A percentile compares a stretch with the other conserved stretches of the same genome.
These are phyloP conservation scores for Aspergillus nanangensis DNA, from an alignment of 495 filamentous ascomycete species.

Conservation along the genomic window DNA sequence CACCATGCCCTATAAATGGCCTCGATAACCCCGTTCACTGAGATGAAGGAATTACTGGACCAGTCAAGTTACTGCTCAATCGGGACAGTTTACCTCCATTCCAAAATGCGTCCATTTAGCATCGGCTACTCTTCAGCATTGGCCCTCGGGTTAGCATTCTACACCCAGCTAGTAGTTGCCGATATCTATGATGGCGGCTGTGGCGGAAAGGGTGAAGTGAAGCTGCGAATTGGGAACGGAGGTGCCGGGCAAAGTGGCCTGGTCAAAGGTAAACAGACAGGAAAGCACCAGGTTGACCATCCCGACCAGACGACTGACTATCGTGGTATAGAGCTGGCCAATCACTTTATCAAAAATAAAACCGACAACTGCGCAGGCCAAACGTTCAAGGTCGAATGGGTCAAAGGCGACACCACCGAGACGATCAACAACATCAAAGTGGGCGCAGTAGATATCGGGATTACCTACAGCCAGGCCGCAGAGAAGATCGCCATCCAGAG, in stretches of 20 bases:
- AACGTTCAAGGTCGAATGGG: constrained; percentile 35
- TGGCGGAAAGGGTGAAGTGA: constrained; percentile 10
- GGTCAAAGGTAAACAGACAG: constrained; percentile 18
- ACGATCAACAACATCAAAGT: constrained; percentile 34
- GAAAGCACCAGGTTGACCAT: not conserved
- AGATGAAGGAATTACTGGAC: too few species aligned
- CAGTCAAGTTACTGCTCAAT: too few species aligned
- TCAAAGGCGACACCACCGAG: constrained; percentile 36
- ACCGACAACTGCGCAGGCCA: constrained; percentile 15
- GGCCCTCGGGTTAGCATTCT: not conserved
- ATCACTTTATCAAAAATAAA: constrained; percentile 30
- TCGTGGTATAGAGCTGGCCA: constrained; percentile 24
- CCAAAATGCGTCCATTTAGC: too few species aligned
- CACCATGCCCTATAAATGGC: not conserved
- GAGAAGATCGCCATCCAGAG: constrained; percentile 32
- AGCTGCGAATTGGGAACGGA: constrained; percentile 33
- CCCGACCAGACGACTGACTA: not conserved
- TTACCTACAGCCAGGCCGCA: constrained; percentile 37
- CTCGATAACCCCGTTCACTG: not conserved
- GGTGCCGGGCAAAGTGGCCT: constrained; percentile 37
- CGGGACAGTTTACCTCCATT: too few species aligned
- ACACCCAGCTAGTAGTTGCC: not conserved
- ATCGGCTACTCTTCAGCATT: too few species aligned
- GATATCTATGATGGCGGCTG: constrained; percentile 24
- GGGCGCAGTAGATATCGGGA: constrained; percentile 31